These are phyloP conservation scores for Podospora conica DNA, from an alignment of 495 filamentous ascomycete genomes.

Conservation along the genomic window DNA sequence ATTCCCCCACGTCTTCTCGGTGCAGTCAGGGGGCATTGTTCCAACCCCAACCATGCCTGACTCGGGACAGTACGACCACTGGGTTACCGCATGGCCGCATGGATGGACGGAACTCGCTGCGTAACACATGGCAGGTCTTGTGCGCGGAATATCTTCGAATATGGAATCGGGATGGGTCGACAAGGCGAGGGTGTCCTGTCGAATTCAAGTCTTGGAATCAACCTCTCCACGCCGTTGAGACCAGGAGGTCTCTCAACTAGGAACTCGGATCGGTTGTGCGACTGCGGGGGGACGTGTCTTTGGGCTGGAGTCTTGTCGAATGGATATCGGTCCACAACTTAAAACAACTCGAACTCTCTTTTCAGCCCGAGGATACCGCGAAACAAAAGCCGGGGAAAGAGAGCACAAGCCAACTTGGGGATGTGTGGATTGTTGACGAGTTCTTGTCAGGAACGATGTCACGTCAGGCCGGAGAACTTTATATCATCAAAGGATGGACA, in stretches of 20 bases:
- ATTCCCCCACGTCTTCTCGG: background rate
- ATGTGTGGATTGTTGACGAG: background rate
- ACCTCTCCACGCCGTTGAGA: background rate
- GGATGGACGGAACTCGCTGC: constrained; percentile 1
- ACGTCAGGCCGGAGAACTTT: background rate
- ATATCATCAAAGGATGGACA: background rate
- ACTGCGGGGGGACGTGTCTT: background rate
- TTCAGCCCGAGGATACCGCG: background rate
- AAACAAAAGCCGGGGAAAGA: background rate
- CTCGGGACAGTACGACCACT: constrained; percentile 7
- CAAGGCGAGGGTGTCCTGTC: background rate
- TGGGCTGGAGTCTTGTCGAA: background rate
- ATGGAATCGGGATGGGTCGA: background rate
- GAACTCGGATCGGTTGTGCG: background rate
- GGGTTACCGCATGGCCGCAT: constrained; percentile 4
- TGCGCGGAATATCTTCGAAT: background rate
- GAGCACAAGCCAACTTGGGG: background rate
- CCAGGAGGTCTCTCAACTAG: background rate
- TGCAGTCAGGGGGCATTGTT: constrained; percentile 1
- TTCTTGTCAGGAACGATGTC: background rate
- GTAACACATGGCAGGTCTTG: constrained; percentile 4
- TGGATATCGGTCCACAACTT: background rate
- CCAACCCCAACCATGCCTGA: constrained; percentile 2
- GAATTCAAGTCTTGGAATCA: background rate
- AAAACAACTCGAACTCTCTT: no score